Conservation (phyloP, 129 eudicot genomes). For the Rutidosis leptorrhynchoides region DNA sequence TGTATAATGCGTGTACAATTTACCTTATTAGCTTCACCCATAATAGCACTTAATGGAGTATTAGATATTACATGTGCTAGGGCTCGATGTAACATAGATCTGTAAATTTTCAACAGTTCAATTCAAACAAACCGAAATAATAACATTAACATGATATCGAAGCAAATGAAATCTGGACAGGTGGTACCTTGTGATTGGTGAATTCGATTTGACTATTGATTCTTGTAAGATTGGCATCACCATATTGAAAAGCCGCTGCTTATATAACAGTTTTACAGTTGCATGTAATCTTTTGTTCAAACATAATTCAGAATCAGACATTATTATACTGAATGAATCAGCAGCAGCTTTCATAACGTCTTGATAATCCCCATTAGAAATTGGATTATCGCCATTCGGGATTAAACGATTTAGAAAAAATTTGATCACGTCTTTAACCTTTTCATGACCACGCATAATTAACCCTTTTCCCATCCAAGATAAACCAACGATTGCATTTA, state of each 20-base stretch:
- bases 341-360: conserved; percentile 56
- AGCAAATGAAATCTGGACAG: neutral
- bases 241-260: conserved; percentile 78
- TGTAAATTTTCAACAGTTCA: conserved; percentile 25
- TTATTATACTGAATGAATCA: conserved; percentile 72
- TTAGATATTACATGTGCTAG: conserved; percentile 69
- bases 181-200: conserved; percentile 49
- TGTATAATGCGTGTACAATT: neutral
- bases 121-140: neutral
- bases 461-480: conserved; percentile 95
- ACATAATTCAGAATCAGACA: conserved; percentile 82
- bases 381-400: conserved; percentile 20
- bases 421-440: conserved; percentile 64
- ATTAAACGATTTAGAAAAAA: conserved; percentile 50
- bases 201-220: conserved; percentile 45
- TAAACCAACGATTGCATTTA: conserved; percentile 53
- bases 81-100: conserved; percentile 76
- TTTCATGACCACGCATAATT: conserved; percentile 91
- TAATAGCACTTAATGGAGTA: conserved; percentile 64
- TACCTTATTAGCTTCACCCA: conserved; percentile 80
- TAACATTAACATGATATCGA: neutral
- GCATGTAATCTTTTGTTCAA: conserved; percentile 73
- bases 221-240: conserved; percentile 60
- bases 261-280: conserved; percentile 66
- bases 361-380: conserved; percentile 21